Evolutionary conservation across 345 rosid species (phyloP).

Genomic region (Linum tenue): DNA sequence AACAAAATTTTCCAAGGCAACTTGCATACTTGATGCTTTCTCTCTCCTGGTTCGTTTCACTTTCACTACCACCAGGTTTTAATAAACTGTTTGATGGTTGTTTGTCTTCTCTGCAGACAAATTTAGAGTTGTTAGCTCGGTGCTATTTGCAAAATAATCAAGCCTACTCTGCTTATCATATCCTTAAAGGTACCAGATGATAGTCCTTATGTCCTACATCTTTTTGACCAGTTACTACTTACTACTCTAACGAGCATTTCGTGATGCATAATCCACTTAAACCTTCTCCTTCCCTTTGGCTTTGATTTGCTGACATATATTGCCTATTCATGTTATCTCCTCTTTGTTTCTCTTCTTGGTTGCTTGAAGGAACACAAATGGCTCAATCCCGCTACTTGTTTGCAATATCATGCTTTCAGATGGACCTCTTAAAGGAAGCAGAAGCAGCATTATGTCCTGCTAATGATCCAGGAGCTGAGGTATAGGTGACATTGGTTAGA

Average conservation of each 20-base stretch:
- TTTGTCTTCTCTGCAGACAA: conserved; percentile 38
- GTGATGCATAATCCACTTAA: neutral
- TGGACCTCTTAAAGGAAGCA: conserved; percentile 95
- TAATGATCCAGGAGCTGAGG: conserved; percentile 82
- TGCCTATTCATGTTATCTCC: conserved; percentile 13
- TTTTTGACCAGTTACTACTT: conserved; percentile 9
- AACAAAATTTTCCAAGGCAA: neutral
- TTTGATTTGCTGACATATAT: conserved; percentile 3
- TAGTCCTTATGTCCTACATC: neutral
- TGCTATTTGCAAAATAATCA: conserved; percentile 89
- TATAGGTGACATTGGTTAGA: conserved; percentile 18
- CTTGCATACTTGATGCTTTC: neutral
- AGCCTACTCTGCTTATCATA: conserved; percentile 80
- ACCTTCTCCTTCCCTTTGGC: neutral
- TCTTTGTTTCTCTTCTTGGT: conserved; percentile 15
- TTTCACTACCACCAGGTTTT: neutral
- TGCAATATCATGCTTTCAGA: conserved; percentile 89
- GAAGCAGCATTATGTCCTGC: conserved; percentile 77
- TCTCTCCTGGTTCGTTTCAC: neutral
- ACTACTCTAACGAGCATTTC: neutral
- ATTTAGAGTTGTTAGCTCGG: conserved; percentile 75
- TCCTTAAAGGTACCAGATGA: conserved; percentile 54
- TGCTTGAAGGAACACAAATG: conserved; percentile 69
- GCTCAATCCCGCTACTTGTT: conserved; percentile 97
- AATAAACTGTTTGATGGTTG: neutral